Evolutionary conservation across 345 rosid species (phyloP), one percentile per base, ranked within the genome.

Genomic region (Garcia nutans): DNA sequence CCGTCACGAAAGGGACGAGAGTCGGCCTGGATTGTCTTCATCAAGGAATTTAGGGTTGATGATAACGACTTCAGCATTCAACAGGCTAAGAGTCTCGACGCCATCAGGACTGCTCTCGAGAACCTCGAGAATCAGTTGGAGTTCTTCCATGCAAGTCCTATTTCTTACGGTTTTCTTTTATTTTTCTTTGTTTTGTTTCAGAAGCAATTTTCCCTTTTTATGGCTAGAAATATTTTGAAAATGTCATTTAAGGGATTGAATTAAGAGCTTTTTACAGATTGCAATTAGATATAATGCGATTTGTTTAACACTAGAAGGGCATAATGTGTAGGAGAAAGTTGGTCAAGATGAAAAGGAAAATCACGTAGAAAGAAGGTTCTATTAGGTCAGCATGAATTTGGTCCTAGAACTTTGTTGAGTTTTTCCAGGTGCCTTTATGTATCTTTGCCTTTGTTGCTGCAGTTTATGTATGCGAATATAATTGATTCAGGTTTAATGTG

Each of bases 101-200:
- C 90, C 31, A 96, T 96, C 49, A 85, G 99, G 37, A 87, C 94
- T 49, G 95, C 99, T 74, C 92, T 93, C 73, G 99, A 96, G 90
- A 89, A 92, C 81, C 96, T 93, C 49, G 98, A 93, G 81, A 98
- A 96, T 87, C 99, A 96, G 87, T 89, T 96, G 67, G 99, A 96
- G 81, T 88, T 87, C 83, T 88, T 93, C 84, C 99, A 92, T 58
- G 99, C 93, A 74, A 84, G 95, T 71, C 50, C 66, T 3, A 54
- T 9, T 55, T 66, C 23, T 4, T 31, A n/a, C 37, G 55, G 71
- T 44, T 67, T n/a, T 24, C 12, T 45, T 24, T 65, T 0, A 16
- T 44, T 74, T 65, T 1, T 45, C 45, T 62, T 45, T 74, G 9
- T 33, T 42, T 6, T 49, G 0, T 65, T 44, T 10, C 19, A 15